Conservation (phyloP, 164 flowering plant species). For the Protea cynaroides region DNA sequence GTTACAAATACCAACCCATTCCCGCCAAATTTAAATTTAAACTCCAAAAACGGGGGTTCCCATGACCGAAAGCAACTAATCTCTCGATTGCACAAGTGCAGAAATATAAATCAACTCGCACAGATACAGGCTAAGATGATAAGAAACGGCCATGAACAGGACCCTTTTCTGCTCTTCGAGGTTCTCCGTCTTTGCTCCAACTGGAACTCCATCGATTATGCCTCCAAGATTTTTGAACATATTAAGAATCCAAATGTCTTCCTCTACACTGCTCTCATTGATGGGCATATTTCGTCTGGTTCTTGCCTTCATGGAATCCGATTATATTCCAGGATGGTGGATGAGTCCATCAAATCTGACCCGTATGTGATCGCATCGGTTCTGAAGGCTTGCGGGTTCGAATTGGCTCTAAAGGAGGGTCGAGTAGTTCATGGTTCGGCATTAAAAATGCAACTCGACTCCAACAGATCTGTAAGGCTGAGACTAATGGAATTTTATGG, state of each 20-base stretch:
- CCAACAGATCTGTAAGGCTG: constrained; percentile 16
- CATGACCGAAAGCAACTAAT: constrained; percentile 8
- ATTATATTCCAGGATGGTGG: constrained; percentile 20
- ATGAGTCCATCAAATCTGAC: constrained; percentile 14
- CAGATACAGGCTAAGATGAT: constrained; percentile 23
- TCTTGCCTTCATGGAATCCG: constrained; percentile 19
- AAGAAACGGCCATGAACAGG: constrained; percentile 15
- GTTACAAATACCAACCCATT: constrained; percentile 4
- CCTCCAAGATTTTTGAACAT: constrained; percentile 19
- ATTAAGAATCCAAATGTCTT: constrained; percentile 27
- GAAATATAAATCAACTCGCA: constrained; percentile 14
- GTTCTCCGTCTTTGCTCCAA: constrained; percentile 25
- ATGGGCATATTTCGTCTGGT: constrained; percentile 22
- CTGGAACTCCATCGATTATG: constrained; percentile 24
- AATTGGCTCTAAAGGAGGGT: constrained; percentile 20
- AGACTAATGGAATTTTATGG: constrained; percentile 32
- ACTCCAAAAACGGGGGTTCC: constrained; percentile 1
- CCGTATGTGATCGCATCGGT: constrained; percentile 19
- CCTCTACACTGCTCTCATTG: constrained; percentile 34
- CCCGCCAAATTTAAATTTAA: constrained; percentile 23
- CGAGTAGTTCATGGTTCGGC: constrained; percentile 28
- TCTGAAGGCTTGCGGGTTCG: constrained; percentile 24
- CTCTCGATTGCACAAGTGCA: constrained; percentile 20
- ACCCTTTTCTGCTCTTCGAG: constrained; percentile 32
- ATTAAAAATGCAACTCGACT: constrained; percentile 25